Evolutionary conservation across 805 yeast genomes (phyloP).

Genomic region (Tetrapisispora namnaoensis): DNA sequence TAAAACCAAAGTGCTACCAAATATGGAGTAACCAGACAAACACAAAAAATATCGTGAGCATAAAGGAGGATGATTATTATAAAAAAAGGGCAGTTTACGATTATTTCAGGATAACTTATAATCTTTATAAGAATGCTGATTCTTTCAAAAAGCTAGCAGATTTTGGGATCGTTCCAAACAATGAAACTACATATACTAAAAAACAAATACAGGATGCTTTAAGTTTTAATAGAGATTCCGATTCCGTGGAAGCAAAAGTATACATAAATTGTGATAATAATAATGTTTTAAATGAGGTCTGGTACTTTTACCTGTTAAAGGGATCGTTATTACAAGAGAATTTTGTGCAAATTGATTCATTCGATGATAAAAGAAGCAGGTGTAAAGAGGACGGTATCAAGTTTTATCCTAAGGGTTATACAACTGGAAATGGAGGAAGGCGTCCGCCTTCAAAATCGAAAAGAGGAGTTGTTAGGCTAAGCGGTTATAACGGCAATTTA

Average conservation of each 20-base stretch:
- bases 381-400: conserved; percentile 66
- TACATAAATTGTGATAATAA: conserved; percentile 50
- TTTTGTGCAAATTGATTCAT: conserved; percentile 53
- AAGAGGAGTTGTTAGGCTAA: conserved; percentile 23
- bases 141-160: conserved; percentile 56
- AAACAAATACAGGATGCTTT: conserved; percentile 46
- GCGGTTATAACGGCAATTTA: conserved; percentile 41
- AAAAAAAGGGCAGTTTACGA: conserved; percentile 46
- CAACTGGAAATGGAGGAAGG: conserved; percentile 15
- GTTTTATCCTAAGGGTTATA: conserved; percentile 56
- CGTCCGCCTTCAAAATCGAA: conserved; percentile 7
- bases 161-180: conserved; percentile 65
- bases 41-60: background rate
- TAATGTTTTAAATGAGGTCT: conserved; percentile 38
- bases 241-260: conserved; percentile 49
- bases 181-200: conserved; percentile 45
- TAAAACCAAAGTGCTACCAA: conserved; percentile 62
- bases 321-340: conserved; percentile 65
- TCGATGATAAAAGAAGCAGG: conserved; percentile 28
- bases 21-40: conserved; percentile 18
- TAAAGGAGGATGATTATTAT: conserved; percentile 5
- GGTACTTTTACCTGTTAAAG: conserved; percentile 69
- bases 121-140: conserved; percentile 48
- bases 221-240: conserved; percentile 37
- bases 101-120: conserved; percentile 53